Evolutionary conservation across 108 stramenopile species (phyloP).

Genomic region (Parietichytrium sp.): DNA sequence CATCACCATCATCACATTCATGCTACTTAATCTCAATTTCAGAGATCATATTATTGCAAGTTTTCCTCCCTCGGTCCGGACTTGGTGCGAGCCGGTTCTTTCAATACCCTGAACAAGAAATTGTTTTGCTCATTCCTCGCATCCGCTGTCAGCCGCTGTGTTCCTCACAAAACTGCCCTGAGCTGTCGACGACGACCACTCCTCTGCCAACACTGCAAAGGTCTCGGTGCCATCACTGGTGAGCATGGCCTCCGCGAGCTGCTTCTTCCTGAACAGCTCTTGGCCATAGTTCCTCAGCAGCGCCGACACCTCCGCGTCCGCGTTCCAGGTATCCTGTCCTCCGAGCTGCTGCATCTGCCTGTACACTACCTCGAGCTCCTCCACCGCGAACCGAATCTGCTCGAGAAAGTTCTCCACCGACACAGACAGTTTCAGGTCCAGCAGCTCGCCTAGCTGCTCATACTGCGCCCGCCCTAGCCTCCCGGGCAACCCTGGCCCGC

Average conservation of each 20-base stretch:
- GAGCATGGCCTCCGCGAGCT: neutral
- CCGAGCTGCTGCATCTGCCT: neutral
- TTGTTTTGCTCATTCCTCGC: no score
- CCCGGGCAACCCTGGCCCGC: neutral
- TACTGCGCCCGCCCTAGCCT: neutral
- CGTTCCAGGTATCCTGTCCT: neutral
- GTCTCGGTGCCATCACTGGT: neutral
- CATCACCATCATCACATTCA: no score
- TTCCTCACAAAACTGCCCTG: no score
- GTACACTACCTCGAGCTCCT: conserved; percentile 34
- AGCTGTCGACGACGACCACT: no score
- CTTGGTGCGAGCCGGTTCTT: no score
- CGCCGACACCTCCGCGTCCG: no score
- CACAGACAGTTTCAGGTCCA: neutral
- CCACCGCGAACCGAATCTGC: conserved; percentile 4
- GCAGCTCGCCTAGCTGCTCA: neutral
- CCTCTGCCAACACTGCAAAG: neutral
- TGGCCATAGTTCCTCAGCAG: no score
- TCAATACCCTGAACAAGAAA: no score
- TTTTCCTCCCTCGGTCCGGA: no score
- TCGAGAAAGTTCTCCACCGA: neutral
- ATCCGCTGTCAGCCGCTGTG: no score
- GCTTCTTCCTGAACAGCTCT: conserved; percentile 9
- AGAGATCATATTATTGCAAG: no score
- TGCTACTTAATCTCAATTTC: no score